Conservation (phyloP, 179 eudicot species). For the Vitellaria paradoxa region DNA sequence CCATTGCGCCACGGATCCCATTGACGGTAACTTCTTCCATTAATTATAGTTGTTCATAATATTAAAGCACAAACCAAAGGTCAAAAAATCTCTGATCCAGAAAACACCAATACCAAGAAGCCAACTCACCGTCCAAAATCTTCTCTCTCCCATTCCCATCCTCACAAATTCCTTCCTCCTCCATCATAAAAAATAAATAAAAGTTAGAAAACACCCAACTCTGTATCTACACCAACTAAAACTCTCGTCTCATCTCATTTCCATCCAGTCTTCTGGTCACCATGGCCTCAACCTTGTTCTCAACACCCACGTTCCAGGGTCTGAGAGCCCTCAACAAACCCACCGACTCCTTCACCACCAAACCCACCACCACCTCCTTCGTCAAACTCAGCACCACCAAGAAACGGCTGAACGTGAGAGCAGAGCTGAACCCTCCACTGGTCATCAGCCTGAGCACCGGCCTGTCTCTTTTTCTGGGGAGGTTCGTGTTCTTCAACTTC, state of each 20-base stretch:
- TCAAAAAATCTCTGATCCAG: constrained; percentile 39
- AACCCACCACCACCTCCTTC: constrained; percentile 15
- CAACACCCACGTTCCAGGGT: constrained; percentile 56
- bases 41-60: no score
- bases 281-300: constrained; percentile 53
- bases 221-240: background rate
- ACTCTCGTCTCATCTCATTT: background rate
- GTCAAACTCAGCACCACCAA: background rate
- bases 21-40: no score
- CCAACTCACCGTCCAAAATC: constrained; percentile 42
- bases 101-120: constrained; percentile 32
- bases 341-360: constrained; percentile 13
- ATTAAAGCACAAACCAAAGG: no score
- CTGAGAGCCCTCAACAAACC: constrained; percentile 36
- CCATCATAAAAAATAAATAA: background rate
- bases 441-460: constrained; percentile 91
- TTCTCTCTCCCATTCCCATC: constrained; percentile 28
- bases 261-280: background rate
- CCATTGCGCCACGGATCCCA: no score
- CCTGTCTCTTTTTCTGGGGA: constrained; percentile 74
- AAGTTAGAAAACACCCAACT: background rate
- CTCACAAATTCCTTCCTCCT: constrained; percentile 22
- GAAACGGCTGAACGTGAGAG: constrained; percentile 26
- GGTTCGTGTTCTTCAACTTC: constrained; percentile 92
- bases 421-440: constrained; percentile 67